Conservation (phyloP, 441 rosid species). For the Biscutella laevigata region DNA sequence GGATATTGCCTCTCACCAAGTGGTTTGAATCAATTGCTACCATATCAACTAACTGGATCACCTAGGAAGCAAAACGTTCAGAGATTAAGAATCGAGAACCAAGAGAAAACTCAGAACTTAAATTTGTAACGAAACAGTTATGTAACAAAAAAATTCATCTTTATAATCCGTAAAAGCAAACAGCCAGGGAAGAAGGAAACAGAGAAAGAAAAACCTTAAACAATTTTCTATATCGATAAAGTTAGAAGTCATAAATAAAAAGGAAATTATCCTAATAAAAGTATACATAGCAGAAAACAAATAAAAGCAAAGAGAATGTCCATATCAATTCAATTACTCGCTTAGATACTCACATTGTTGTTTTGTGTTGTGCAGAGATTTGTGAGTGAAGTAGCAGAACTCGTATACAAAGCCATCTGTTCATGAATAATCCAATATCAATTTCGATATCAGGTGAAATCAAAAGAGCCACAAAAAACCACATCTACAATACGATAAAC, state of each 20-base stretch:
- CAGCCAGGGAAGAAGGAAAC: background rate
- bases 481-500: background rate
- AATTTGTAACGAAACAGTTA: no score
- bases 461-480: background rate
- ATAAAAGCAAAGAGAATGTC: background rate
- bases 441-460: background rate
- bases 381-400: conserved; percentile 22
- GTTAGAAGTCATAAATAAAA: background rate
- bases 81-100: no score
- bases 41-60: conserved; percentile 19
- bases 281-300: background rate
- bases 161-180: background rate
- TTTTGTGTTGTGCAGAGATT: background rate
- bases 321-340: background rate
- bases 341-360: conserved; percentile 22
- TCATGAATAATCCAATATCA: background rate
- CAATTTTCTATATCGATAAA: no score
- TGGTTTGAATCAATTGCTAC: conserved; percentile 17
- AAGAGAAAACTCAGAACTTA: no score
- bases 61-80: conserved; percentile 24
- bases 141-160: background rate
- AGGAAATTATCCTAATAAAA: background rate
- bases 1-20: conserved; percentile 21
- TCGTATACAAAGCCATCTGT: conserved; percentile 19
- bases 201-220: background rate